phyloP scores from a whole-genome alignment of 371 early-diverging fungal genomes.

The Circinella minor region DNA sequence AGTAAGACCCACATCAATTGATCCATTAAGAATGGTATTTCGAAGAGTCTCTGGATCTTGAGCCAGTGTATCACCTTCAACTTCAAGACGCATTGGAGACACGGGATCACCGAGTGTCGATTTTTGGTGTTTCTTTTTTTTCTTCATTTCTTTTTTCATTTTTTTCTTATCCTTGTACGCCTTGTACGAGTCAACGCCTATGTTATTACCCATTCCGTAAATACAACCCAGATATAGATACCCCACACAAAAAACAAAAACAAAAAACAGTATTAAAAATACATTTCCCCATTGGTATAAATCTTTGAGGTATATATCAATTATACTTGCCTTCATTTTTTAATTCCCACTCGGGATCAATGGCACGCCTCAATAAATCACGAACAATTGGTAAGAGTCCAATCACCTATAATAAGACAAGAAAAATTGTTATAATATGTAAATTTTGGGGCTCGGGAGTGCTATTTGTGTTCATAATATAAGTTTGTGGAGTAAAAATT shows the following conservation, averaged over 20 bases:
- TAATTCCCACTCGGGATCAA: conserved; percentile 22
- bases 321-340: conserved; percentile 6
- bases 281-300: neutral
- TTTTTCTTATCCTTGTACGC: conserved; percentile 29
- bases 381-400: conserved; percentile 55
- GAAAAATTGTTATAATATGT: too few relatives aligned
- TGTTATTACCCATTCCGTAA: neutral
- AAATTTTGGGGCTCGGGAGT: too few relatives aligned
- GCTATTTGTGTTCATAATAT: too few relatives aligned
- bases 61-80: conserved; percentile 10
- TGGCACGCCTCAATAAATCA: conserved; percentile 48
- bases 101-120: conserved; percentile 31
- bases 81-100: conserved; percentile 14
- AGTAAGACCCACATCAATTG: neutral
- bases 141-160: conserved; percentile 26
- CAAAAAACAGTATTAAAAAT: neutral
- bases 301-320: neutral
- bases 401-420: conserved; percentile 34
- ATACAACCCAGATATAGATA: neutral
- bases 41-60: conserved; percentile 40
- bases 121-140: conserved; percentile 27
- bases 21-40: conserved; percentile 39
- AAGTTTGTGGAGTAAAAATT: neutral
- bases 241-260: too few relatives aligned
- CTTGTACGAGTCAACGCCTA: conserved; percentile 3